Evolutionary conservation across 1,139 yeast genomes (phyloP), one percentile per base, ranked within the genome.

Genomic region (Meyerozyma guilliermondii): DNA sequence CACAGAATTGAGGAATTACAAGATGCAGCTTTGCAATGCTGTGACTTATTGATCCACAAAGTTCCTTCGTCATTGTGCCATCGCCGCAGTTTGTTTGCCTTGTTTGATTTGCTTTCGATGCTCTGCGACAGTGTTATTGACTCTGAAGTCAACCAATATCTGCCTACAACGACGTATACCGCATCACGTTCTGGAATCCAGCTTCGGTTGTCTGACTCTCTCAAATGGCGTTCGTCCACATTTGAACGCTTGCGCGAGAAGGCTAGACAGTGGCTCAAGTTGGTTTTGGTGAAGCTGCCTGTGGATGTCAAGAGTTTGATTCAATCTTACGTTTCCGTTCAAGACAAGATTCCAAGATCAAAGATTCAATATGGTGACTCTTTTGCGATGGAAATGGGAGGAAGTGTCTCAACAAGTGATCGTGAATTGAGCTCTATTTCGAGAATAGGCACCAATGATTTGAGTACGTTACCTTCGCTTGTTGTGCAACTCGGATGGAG

Each of bases 351-450:
- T 36, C 65, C 59, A 40, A 49, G 57, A 13, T 51, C 49, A 29
- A 67, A 66, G 43, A 75, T 87, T 35, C 83, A 86, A 45, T 81
- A 77, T 57, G 98, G 96, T 36, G 83, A 87, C 43, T 83, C 95
- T 0, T 87, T 92, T 71, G 98, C 98, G 0, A 67, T 89, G 48
- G 94, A 87, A 52, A 77, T 88, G 81, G 94, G 96, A 1, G 92
- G 95, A 2, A 63, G 77, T 6, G 77, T 87, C 18, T 66, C 83
- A 14, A 72, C 82, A 20, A 74, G 73, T 37, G 95, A 88, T 52
- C 71, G 79, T 46, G 91, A 83, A 52, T 62, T 75, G 41, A 52
- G 66, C 8, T 58, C 60, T 38, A 63, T 68, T 43, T 53, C 67
- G 1, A 56, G 58, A 43, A 50, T 58, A 35, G 58, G 58, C 41